Conservation (phyloP, 2,329 filamentous ascomycete species). For the Calonectria naviculata region DNA sequence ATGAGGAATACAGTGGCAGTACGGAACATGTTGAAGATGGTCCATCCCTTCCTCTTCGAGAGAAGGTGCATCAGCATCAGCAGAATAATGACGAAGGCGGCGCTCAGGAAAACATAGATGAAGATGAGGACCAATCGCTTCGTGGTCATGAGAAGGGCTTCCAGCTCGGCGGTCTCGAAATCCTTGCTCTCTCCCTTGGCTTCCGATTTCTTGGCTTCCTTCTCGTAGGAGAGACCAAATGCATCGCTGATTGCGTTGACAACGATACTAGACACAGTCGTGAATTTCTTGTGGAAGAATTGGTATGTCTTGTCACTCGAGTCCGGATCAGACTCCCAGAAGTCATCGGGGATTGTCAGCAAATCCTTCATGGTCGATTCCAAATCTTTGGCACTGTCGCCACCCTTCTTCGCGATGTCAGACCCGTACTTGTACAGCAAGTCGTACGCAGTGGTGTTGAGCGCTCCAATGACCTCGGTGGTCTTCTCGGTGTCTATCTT, state of each 20-base stretch:
- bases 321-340: background rate
- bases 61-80: constrained; percentile 22
- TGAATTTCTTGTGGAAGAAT: background rate
- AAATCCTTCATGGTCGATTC: background rate
- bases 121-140: constrained; percentile 13
- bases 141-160: background rate
- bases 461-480: background rate
- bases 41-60: constrained; percentile 14
- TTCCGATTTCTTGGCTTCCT: background rate
- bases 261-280: background rate
- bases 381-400: background rate
- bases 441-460: background rate
- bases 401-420: background rate
- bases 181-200: background rate
- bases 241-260: constrained; percentile 13
- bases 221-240: constrained; percentile 12
- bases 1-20: constrained; percentile 11
- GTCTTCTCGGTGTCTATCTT: background rate
- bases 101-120: constrained; percentile 17
- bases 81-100: constrained; percentile 14
- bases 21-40: constrained; percentile 21
- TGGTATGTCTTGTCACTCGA: background rate
- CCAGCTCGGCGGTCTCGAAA: background rate
- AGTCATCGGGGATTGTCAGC: background rate
- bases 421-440: constrained; percentile 7